Evolutionary conservation across 108 stramenopile species (phyloP).

Genomic region (Pseudonitzschia pungens): DNA sequence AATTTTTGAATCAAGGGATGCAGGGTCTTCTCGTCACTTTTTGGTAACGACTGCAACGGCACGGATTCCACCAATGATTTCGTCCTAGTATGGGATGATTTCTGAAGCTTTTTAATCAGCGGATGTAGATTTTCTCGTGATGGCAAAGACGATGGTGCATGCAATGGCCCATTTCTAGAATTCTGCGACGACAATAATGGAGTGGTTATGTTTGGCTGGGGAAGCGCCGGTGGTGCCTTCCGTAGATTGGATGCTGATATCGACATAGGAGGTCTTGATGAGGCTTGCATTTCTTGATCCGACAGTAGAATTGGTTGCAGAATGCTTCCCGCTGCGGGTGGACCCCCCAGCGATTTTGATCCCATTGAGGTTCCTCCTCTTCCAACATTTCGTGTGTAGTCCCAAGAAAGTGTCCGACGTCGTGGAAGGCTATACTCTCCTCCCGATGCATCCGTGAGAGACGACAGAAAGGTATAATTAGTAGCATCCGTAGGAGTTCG

Average conservation of each 20-base stretch:
- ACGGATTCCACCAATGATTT: neutral
- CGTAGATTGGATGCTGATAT: slow-evolving; percentile 16
- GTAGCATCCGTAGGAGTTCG: slow-evolving; percentile 20
- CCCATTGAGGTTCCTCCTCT: neutral
- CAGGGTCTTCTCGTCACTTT: neutral
- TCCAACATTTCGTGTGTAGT: neutral
- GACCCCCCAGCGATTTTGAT: slow-evolving; percentile 14
- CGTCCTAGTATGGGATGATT: neutral
- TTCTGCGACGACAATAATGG: neutral
- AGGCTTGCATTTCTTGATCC: neutral
- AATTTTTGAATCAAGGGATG: slow-evolving; percentile 6
- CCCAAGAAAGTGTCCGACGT: slow-evolving; percentile 28
- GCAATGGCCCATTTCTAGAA: neutral
- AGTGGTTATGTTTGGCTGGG: neutral
- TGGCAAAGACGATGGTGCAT: neutral
- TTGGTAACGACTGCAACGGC: neutral
- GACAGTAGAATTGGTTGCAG: slow-evolving; percentile 13
- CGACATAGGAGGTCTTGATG: slow-evolving; percentile 10
- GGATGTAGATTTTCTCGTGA: slow-evolving; percentile 4
- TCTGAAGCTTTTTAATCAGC: neutral
- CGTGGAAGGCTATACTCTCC: slow-evolving; percentile 14
- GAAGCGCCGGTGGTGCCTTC: neutral
- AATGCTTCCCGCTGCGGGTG: slow-evolving; percentile 2
- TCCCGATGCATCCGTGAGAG: slow-evolving; percentile 11
- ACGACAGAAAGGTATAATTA: slow-evolving; percentile 20